Conservation (phyloP, 148 eudicot genomes). For the Persicaria tinctoria region DNA sequence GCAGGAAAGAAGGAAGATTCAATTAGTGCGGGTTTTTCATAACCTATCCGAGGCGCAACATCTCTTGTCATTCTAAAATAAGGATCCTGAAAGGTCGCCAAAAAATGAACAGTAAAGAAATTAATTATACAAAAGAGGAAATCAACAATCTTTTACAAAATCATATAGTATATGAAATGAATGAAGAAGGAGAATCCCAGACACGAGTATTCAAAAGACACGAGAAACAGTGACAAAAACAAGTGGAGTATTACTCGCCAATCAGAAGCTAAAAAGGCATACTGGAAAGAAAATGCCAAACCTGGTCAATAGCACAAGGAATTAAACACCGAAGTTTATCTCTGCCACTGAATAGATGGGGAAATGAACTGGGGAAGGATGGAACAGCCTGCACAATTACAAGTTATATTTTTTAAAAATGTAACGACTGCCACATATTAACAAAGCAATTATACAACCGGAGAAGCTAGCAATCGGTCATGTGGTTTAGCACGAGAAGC, state of each 20-base stretch:
- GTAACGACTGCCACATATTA: neutral
- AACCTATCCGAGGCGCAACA: conserved; percentile 94
- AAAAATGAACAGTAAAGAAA: conserved; percentile 14
- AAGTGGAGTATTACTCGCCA: neutral
- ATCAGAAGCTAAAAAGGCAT: neutral
- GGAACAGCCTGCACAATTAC: conserved; percentile 75
- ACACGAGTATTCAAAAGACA: neutral
- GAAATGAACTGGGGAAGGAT: conserved; percentile 90
- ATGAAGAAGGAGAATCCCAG: neutral
- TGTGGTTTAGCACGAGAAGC: neutral
- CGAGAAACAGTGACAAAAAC: conserved; percentile 5
- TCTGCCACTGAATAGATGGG: conserved; percentile 70
- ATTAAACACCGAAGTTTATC: conserved; percentile 84
- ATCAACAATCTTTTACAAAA: neutral
- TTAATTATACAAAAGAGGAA: neutral
- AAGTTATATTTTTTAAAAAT: neutral
- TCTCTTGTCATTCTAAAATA: conserved; percentile 99
- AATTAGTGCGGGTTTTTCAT: conserved; percentile 86
- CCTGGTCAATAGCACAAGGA: conserved; percentile 99
- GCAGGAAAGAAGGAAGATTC: conserved; percentile 96
- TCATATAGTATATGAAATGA: neutral
- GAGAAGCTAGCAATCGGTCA: neutral
- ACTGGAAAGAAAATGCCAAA: conserved; percentile 16
- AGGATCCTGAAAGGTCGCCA: conserved; percentile 64
- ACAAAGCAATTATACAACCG: neutral